Percentiles rank a stretch among this genome's conserved stretches.
phyloP scores from a whole-genome alignment of 176 grass and related monocot genomes.

The Hsuehochloa calcarea region DNA sequence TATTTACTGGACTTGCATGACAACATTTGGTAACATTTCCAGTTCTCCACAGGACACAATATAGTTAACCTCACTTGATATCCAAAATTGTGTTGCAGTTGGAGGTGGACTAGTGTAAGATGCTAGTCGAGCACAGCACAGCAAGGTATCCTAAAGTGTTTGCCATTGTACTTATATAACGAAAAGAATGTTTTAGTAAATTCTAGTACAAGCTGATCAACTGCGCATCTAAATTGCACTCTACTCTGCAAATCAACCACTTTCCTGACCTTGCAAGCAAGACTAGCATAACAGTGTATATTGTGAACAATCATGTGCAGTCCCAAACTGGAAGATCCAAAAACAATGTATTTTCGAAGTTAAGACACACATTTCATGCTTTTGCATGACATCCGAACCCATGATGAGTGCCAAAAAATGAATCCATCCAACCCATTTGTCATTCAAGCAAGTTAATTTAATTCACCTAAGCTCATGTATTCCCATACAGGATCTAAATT shows the following conservation, averaged over 20 bases:
- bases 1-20: neutral
- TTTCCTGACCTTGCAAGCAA: neutral
- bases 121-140: neutral
- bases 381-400: neutral
- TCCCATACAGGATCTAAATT: neutral
- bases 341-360: neutral
- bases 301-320: neutral
- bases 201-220: neutral
- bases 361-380: neutral
- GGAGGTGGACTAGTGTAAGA: neutral
- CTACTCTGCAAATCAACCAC: neutral
- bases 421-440: neutral
- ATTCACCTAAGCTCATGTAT: neutral
- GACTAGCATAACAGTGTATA: neutral
- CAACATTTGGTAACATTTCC: neutral
- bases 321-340: neutral
- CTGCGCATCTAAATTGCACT: neutral
- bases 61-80: neutral
- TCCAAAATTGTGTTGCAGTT: accelerated
- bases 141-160: neutral
- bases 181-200: neutral
- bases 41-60: neutral
- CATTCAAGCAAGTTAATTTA: neutral
- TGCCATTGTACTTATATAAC: neutral
- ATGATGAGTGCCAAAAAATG: neutral